Conservation (phyloP, 495 filamentous ascomycete genomes). For the Glutinoglossum americanum region DNA sequence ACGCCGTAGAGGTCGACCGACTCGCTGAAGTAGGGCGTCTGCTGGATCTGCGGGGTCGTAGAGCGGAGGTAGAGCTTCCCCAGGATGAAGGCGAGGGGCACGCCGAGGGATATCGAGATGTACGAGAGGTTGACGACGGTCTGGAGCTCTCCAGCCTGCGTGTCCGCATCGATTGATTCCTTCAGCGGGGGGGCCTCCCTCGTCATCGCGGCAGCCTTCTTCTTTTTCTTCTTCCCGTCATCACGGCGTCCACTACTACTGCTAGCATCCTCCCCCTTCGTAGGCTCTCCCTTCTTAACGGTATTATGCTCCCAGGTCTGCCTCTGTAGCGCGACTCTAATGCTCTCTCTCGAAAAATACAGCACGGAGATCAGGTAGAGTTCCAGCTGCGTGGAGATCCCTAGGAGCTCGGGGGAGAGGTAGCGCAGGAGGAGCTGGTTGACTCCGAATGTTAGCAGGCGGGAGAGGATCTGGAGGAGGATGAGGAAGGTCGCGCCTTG, state of each 20-base stretch:
- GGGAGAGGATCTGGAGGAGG: conserved; percentile 60
- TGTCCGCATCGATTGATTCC: conserved; percentile 6
- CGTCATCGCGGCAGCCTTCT: not conserved
- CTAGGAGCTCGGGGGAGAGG: conserved; percentile 62
- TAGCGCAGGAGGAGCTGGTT: conserved; percentile 80
- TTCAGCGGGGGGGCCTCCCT: not conserved
- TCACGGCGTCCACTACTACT: not conserved
- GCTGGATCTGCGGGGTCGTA: conserved; percentile 28
- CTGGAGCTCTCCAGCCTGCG: conserved; percentile 24
- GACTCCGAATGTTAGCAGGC: conserved; percentile 67
- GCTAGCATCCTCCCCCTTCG: too few relatives aligned
- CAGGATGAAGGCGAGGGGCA: conserved; percentile 37
- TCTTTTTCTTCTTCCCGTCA: not conserved
- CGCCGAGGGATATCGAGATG: conserved; percentile 46
- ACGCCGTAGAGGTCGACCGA: conserved; percentile 49
- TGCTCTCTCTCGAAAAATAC: conserved; percentile 76
- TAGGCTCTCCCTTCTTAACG: conserved; percentile 3
- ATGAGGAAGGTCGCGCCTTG: conserved; percentile 69
- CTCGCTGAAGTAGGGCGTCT: conserved; percentile 35
- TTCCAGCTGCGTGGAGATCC: conserved; percentile 72
- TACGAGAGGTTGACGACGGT: conserved; percentile 76
- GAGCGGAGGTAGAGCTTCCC: conserved; percentile 41
- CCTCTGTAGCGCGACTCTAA: conserved; percentile 69
- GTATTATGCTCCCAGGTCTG: conserved; percentile 25
- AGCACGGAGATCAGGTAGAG: conserved; percentile 72